phyloP scores from a whole-genome alignment of 2,329 filamentous ascomycete genomes.

The Penicillium sp. region DNA sequence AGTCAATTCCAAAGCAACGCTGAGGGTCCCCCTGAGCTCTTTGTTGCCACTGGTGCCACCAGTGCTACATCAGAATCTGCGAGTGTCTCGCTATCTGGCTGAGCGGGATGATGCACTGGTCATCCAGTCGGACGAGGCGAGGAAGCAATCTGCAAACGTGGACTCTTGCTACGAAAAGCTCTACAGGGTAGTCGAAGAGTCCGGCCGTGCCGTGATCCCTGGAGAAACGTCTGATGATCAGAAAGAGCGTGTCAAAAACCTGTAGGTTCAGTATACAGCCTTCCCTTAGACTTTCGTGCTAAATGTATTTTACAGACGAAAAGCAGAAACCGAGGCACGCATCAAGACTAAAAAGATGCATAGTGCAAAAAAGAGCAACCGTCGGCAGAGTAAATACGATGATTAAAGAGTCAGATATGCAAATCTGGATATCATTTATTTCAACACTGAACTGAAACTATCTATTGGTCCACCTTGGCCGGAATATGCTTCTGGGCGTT shows the following conservation, averaged over 20 bases:
- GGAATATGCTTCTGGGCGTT: slow-evolving; percentile 29
- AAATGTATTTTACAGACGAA: slow-evolving; percentile 42
- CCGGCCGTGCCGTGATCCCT: slow-evolving; percentile 50
- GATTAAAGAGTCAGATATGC: slow-evolving; percentile 24
- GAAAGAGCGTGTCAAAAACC: slow-evolving; percentile 49
- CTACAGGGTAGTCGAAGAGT: slow-evolving; percentile 50
- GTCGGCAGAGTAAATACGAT: slow-evolving; percentile 41
- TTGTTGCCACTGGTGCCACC: slow-evolving; percentile 54
- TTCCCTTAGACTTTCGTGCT: not conserved
- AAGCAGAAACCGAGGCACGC: slow-evolving; percentile 55
- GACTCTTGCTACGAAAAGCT: slow-evolving; percentile 58
- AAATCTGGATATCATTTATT: slow-evolving; percentile 14
- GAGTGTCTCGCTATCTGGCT: slow-evolving; percentile 53
- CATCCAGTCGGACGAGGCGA: slow-evolving; percentile 61
- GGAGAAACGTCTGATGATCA: slow-evolving; percentile 59
- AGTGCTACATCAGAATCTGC: slow-evolving; percentile 51
- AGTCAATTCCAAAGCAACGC: slow-evolving; percentile 64
- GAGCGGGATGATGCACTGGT: slow-evolving; percentile 52
- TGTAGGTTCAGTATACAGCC: slow-evolving; percentile 38
- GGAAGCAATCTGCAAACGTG: slow-evolving; percentile 59
- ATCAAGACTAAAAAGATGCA: slow-evolving; percentile 58
- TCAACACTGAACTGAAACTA: slow-evolving; percentile 18
- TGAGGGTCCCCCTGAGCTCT: slow-evolving; percentile 51
- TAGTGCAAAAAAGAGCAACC: slow-evolving; percentile 58
- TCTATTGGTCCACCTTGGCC: slow-evolving; percentile 18